Percentiles rank a stretch among this genome's conserved stretches.
These are phyloP conservation scores for Cryptococcus neoformans DNA, from an alignment of 1,284 basidiomycete genomes.

Conservation along the genomic window DNA sequence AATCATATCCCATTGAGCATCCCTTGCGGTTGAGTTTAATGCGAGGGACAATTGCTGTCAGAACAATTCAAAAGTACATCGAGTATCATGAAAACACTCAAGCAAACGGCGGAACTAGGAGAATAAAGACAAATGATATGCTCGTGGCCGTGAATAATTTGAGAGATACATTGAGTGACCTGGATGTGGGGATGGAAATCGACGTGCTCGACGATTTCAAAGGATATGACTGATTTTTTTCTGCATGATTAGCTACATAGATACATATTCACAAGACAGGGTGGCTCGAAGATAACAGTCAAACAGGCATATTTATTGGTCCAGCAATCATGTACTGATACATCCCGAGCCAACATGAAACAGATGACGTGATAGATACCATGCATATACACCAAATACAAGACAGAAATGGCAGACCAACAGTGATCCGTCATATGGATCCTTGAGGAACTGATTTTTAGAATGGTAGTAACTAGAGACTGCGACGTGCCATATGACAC, in stretches of 20 bases:
- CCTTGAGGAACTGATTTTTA: neutral
- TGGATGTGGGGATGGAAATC: slow-evolving; percentile 6
- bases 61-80: slow-evolving; percentile 5
- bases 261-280: neutral
- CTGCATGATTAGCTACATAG: neutral
- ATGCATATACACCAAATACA: slow-evolving; percentile 16
- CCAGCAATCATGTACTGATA: too few species aligned
- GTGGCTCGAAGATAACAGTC: too few species aligned
- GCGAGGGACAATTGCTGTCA: neutral
- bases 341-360: too few species aligned
- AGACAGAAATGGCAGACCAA: neutral
- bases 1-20: neutral
- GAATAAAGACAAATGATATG: slow-evolving; percentile 7
- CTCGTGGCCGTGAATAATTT: slow-evolving; percentile 4
- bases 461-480: neutral
- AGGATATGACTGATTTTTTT: neutral
- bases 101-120: slow-evolving; percentile 3
- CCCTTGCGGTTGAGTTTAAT: neutral
- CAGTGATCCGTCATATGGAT: neutral
- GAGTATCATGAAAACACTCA: neutral
- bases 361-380: neutral
- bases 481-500: neutral
- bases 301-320: too few species aligned
- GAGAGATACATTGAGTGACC: neutral
- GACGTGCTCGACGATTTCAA: slow-evolving; percentile 4